phyloP scores from a whole-genome alignment of 768 basidiomycete genomes.

The Pluteus cervinus region DNA sequence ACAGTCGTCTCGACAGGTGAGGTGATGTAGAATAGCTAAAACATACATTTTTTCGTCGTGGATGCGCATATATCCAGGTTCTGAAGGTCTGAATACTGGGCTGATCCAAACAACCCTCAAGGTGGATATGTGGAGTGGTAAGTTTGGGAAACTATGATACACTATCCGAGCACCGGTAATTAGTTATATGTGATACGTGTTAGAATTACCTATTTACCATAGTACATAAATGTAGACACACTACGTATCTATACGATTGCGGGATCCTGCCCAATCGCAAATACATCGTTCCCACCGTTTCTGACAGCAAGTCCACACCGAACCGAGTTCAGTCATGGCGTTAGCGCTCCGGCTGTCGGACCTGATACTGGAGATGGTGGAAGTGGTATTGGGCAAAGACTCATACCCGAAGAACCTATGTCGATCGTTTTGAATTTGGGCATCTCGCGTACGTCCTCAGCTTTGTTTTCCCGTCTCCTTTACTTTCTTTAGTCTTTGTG shows the following conservation, averaged over 20 bases:
- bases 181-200: too few species aligned
- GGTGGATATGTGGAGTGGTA: constrained; percentile 76
- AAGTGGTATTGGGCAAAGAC: constrained; percentile 51
- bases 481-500: background rate
- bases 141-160: constrained; percentile 42
- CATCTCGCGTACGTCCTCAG: constrained; percentile 46
- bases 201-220: too few species aligned
- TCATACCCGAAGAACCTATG: constrained; percentile 55
- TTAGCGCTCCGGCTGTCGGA: constrained; percentile 49
- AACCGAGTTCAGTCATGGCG: constrained; percentile 36
- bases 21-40: too few species aligned
- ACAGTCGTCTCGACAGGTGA: too few species aligned
- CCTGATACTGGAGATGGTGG: constrained; percentile 32
- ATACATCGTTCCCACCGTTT: too few species aligned
- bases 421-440: constrained; percentile 58
- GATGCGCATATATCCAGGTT: too few species aligned
- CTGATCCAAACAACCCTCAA: constrained; percentile 44
- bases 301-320: too few species aligned
- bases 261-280: too few species aligned
- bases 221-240: too few species aligned
- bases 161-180: too few species aligned
- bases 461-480: background rate
- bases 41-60: too few species aligned
- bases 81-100: constrained; percentile 79
- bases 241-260: too few species aligned